phyloP scores from a whole-genome alignment of 2,329 filamentous ascomycete genomes.

The Cercospora canescens region DNA sequence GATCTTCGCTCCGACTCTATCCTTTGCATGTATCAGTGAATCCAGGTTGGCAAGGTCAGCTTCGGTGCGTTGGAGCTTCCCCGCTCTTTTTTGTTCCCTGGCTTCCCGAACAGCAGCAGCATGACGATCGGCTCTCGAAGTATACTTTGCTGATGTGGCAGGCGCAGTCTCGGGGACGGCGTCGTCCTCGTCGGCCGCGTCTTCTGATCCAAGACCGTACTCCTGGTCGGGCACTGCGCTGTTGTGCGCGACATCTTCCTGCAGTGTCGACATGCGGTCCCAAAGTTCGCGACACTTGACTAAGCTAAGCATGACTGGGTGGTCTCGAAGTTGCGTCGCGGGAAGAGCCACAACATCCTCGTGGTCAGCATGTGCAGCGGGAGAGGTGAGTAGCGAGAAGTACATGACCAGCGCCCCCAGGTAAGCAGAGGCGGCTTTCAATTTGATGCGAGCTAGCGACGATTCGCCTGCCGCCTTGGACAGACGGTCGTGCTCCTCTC shows the following conservation, averaged over 20 bases:
- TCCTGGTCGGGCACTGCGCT: background rate
- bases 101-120: slow-evolving; percentile 56
- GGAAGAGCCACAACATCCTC: slow-evolving; percentile 60
- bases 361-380: slow-evolving; percentile 56
- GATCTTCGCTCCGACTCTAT: slow-evolving; percentile 18
- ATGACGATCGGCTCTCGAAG: slow-evolving; percentile 51
- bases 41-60: slow-evolving; percentile 74
- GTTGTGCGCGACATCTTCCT: slow-evolving; percentile 12
- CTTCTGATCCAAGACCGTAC: slow-evolving; percentile 5
- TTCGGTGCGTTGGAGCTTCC: slow-evolving; percentile 59
- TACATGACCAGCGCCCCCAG: slow-evolving; percentile 87
- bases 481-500: slow-evolving; percentile 40
- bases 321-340: slow-evolving; percentile 79
- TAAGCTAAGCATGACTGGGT: slow-evolving; percentile 85
- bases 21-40: slow-evolving; percentile 53
- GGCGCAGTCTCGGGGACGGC: slow-evolving; percentile 11
- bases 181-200: slow-evolving; percentile 12
- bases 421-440: slow-evolving; percentile 81
- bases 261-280: slow-evolving; percentile 69
- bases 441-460: slow-evolving; percentile 56
- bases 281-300: slow-evolving; percentile 79
- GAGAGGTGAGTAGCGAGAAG: slow-evolving; percentile 87
- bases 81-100: slow-evolving; percentile 54
- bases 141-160: slow-evolving; percentile 41
- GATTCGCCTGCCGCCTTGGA: slow-evolving; percentile 12